These are phyloP conservation scores for Hanseniaspora valbyensis DNA, from an alignment of 805 yeast genomes.

Conservation along the genomic window DNA sequence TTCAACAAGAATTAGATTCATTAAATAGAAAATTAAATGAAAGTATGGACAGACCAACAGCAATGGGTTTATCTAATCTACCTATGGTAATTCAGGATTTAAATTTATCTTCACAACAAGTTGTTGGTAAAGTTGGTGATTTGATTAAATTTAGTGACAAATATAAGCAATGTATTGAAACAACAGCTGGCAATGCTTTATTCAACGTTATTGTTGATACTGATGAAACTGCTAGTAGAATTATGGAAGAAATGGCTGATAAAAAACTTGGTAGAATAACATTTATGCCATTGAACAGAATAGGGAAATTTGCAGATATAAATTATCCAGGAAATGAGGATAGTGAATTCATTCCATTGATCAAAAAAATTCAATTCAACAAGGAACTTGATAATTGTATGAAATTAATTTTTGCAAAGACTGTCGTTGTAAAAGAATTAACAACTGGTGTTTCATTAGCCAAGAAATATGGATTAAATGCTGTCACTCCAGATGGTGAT, in stretches of 20 bases:
- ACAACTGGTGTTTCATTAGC: slow-evolving; percentile 60
- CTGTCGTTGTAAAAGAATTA: slow-evolving; percentile 64
- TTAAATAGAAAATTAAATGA: slow-evolving; percentile 54
- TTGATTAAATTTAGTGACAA: slow-evolving; percentile 69
- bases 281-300: slow-evolving; percentile 75
- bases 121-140: slow-evolving; percentile 79
- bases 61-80: slow-evolving; percentile 60
- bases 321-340: slow-evolving; percentile 53
- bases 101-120: slow-evolving; percentile 43
- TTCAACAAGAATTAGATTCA: slow-evolving; percentile 42
- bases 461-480: slow-evolving; percentile 46
- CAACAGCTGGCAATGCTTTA: slow-evolving; percentile 73
- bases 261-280: slow-evolving; percentile 76
- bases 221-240: slow-evolving; percentile 66
- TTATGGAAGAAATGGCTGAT: slow-evolving; percentile 65
- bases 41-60: slow-evolving; percentile 63
- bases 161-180: slow-evolving; percentile 78
- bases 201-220: slow-evolving; percentile 84
- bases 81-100: slow-evolving; percentile 49
- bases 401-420: slow-evolving; percentile 66
- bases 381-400: slow-evolving; percentile 53
- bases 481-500: slow-evolving; percentile 89
- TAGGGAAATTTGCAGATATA: slow-evolving; percentile 33
- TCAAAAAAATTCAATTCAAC: slow-evolving; percentile 59
- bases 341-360: slow-evolving; percentile 53